Evolutionary conservation across 2,329 filamentous ascomycete species (phyloP).

Genomic region (Sordariomycetes sp.): DNA sequence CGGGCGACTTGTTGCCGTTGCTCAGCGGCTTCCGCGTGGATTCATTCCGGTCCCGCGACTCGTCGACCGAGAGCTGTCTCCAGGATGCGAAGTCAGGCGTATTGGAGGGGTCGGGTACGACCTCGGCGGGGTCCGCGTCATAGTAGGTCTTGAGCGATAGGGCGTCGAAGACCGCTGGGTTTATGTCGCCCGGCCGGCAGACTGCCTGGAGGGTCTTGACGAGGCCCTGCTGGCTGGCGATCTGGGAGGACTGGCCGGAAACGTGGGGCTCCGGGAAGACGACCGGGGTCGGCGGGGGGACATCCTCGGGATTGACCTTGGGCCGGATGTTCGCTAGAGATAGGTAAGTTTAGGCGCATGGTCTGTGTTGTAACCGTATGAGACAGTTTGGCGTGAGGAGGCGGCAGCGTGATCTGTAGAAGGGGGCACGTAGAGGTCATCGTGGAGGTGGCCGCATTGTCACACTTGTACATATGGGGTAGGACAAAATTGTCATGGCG

Average conservation of each 20-base stretch:
- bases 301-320: constrained; percentile 33
- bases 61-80: constrained; percentile 36
- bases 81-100: constrained; percentile 44
- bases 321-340: constrained; percentile 1
- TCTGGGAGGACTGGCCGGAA: constrained; percentile 13
- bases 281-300: constrained; percentile 46
- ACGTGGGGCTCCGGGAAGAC: constrained; percentile 27
- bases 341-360: neutral
- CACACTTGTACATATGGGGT: neutral
- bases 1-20: constrained; percentile 44
- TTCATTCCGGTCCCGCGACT: constrained; percentile 36
- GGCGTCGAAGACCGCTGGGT: constrained; percentile 40
- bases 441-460: too few relatives aligned
- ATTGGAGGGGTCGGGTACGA: constrained; percentile 42
- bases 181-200: constrained; percentile 39
- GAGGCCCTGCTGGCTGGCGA: constrained; percentile 15
- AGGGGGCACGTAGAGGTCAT: neutral
- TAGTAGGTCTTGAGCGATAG: constrained; percentile 45
- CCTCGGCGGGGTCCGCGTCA: constrained; percentile 32
- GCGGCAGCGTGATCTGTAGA: too few relatives aligned
- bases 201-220: constrained; percentile 41
- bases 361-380: too few relatives aligned
- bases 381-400: too few relatives aligned
- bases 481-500: neutral
- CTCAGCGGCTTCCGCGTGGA: constrained; percentile 36